Evolutionary conservation across 345 rosid species (phyloP), one percentile per base, ranked within the genome.

Genomic region (Erucastrum elatum): DNA sequence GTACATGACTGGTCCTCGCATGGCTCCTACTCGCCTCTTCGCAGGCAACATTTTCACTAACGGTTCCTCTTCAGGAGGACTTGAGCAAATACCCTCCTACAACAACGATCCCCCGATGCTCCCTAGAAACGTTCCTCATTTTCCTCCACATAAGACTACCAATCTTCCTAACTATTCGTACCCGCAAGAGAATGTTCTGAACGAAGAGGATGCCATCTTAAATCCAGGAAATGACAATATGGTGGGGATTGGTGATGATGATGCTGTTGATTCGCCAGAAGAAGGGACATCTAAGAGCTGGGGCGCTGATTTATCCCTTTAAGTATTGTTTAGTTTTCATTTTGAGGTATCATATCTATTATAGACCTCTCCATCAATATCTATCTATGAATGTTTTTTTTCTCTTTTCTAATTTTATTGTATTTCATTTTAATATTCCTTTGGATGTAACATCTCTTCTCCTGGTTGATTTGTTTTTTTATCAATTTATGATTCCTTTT

Each of bases 21-120:
- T 78, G 56, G 49, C 68, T 66, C 82, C 82, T 59, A 72, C 82
- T 78, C 5, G 68, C 37, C 25, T 78, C 68, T 56, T 78, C 70
- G 6, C 44, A 2, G 64, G 75, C 31, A 25, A 25, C 70, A 51
- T 39, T 6, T 60, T 34, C 26, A 51, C 64, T 63, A 4, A 34
- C 63, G 75, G 58, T 34, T 31, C 35, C 68, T 5, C 29, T 74
- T 13, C 16, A 25, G 29, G 31, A 2, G 71, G 26, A 53, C 9
- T 4, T 59, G 12, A 4, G 41, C 68, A 15, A 0, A 5, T 11
- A n/a, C 72, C 81, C 6, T 29, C 74, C 17, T 5, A 10, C 78
- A 77, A 53, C 9, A 68, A 9, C 29, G 31, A 11, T 10, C 30
- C 1, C 61, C 51, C 77, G 1, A 2, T 56, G 2, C 13, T 16